Percentiles rank a stretch among this genome's conserved stretches.
Evolutionary conservation across 1,284 basidiomycete species (phyloP).

Genomic region (Waitea zeae): DNA sequence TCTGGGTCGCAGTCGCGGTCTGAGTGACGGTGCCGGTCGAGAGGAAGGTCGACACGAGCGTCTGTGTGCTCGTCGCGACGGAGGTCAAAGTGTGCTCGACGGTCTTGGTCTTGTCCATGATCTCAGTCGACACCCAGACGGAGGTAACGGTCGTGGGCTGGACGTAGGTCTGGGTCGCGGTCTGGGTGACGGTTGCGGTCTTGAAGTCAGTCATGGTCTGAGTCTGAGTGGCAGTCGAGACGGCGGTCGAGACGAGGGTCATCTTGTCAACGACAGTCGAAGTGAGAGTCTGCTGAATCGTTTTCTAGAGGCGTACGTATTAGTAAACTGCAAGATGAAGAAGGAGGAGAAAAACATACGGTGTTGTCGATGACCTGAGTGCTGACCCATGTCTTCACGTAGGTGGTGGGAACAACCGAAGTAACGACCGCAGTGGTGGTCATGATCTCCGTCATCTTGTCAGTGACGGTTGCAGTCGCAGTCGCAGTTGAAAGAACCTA

Average conservation of each 20-base stretch:
- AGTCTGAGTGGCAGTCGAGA: slow-evolving; percentile 11
- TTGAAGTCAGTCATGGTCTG: slow-evolving; percentile 8
- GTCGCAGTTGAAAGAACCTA: too few species aligned
- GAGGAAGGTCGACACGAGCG: slow-evolving; percentile 21
- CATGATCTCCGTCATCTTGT: slow-evolving; percentile 27
- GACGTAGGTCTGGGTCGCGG: slow-evolving; percentile 7
- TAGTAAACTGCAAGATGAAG: background rate
- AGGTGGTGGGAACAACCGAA: slow-evolving; percentile 35
- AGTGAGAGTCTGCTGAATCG: slow-evolving; percentile 5
- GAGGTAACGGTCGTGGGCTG: slow-evolving; percentile 7
- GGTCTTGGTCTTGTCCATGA: slow-evolving; percentile 27
- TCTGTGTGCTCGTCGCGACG: slow-evolving; percentile 28
- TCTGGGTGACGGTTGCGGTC: slow-evolving; percentile 8
- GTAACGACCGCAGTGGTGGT: slow-evolving; percentile 26
- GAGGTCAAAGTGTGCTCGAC: slow-evolving; percentile 32
- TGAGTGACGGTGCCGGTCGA: slow-evolving; percentile 12
- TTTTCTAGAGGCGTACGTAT: background rate
- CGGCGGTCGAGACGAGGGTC: slow-evolving; percentile 7
- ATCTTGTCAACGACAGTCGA: slow-evolving; percentile 1
- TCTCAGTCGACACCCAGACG: slow-evolving; percentile 6
- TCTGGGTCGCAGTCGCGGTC: slow-evolving; percentile 27
- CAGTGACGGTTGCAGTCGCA: slow-evolving; percentile 17
- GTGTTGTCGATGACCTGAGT: slow-evolving; percentile 46
- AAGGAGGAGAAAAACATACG: slow-evolving; percentile 8
- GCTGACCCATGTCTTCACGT: slow-evolving; percentile 30